Percentiles rank a stretch among this genome's conserved stretches.
Evolutionary conservation across 1,284 basidiomycete genomes (phyloP).

Genomic region (Ustilago esculenta): DNA sequence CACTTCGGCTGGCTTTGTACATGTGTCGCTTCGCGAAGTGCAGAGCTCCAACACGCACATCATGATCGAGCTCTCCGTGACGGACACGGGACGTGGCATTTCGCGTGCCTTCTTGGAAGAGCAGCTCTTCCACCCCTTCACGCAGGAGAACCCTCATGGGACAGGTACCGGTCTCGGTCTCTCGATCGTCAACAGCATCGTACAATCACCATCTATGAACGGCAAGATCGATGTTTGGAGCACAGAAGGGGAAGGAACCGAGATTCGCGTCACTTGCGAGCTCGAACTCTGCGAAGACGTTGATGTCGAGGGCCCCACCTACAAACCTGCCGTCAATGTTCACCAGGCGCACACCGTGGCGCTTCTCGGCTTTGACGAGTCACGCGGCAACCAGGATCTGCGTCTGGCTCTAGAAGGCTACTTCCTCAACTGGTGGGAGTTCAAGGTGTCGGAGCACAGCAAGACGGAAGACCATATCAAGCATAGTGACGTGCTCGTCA

Average conservation of each 20-base stretch:
- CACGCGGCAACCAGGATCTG: slow-evolving; percentile 77
- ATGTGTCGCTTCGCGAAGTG: slow-evolving; percentile 82
- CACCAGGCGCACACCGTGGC: slow-evolving; percentile 72
- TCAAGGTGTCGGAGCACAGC: slow-evolving; percentile 68
- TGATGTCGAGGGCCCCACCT: slow-evolving; percentile 53
- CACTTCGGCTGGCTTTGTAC: slow-evolving; percentile 84
- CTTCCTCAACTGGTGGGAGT: slow-evolving; percentile 80
- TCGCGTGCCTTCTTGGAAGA: slow-evolving; percentile 72
- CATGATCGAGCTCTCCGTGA: slow-evolving; percentile 84
- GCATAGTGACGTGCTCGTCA: slow-evolving; percentile 78
- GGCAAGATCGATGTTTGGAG: slow-evolving; percentile 87
- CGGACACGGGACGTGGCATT: slow-evolving; percentile 84
- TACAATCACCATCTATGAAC: slow-evolving; percentile 83
- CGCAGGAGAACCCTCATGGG: slow-evolving; percentile 85
- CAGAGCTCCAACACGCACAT: slow-evolving; percentile 73
- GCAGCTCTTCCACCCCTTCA: slow-evolving; percentile 95
- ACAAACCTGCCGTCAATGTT: slow-evolving; percentile 70
- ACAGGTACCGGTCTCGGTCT: slow-evolving; percentile 95
- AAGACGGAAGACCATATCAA: slow-evolving; percentile 4
- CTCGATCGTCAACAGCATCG: slow-evolving; percentile 93
- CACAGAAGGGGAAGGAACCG: slow-evolving; percentile 88
- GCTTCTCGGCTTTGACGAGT: slow-evolving; percentile 78
- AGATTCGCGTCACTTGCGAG: slow-evolving; percentile 86
- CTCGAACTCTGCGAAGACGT: slow-evolving; percentile 72
- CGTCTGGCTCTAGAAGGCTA: slow-evolving; percentile 75